Conservation (phyloP, 176 grass and related monocot genomes). For the Secale cereale region DNA sequence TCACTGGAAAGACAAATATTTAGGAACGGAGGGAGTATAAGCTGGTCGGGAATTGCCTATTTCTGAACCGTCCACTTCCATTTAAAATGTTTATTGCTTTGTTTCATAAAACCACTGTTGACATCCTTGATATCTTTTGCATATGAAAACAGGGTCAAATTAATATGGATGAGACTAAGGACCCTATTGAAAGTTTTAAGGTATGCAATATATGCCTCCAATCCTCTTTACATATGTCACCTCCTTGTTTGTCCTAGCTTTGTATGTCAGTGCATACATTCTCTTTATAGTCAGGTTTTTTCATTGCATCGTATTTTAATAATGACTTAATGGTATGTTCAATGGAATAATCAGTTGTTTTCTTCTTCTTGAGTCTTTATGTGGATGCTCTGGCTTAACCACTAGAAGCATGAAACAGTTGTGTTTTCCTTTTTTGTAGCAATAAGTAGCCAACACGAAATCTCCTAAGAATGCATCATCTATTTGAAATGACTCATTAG, state of each 20-base stretch:
- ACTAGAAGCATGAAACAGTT: neutral
- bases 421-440: neutral
- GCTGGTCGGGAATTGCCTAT: neutral
- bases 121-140: constrained; percentile 5
- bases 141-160: constrained; percentile 80
- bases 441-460: neutral
- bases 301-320: neutral
- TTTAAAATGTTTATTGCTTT: constrained; percentile 17
- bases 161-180: constrained; percentile 79
- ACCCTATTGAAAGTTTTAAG: constrained; percentile 92
- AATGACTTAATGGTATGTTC: neutral
- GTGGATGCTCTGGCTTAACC: neutral
- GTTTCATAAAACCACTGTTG: neutral
- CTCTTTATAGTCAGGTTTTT: neutral
- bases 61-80: neutral
- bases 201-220: constrained; percentile 29
- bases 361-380: too few relatives aligned
- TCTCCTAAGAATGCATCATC: neutral
- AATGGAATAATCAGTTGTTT: too few relatives aligned
- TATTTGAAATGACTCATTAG: constrained; percentile 10
- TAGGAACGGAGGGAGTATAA: too few relatives aligned
- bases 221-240: neutral
- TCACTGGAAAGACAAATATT: too few relatives aligned
- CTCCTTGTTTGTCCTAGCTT: neutral
- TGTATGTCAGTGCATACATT: neutral